A percentile compares a stretch with the other conserved stretches of the same genome.
These are phyloP conservation scores for Thraustochytrium sp. DNA, from an alignment of 352 stramenopile species.

Conservation along the genomic window DNA sequence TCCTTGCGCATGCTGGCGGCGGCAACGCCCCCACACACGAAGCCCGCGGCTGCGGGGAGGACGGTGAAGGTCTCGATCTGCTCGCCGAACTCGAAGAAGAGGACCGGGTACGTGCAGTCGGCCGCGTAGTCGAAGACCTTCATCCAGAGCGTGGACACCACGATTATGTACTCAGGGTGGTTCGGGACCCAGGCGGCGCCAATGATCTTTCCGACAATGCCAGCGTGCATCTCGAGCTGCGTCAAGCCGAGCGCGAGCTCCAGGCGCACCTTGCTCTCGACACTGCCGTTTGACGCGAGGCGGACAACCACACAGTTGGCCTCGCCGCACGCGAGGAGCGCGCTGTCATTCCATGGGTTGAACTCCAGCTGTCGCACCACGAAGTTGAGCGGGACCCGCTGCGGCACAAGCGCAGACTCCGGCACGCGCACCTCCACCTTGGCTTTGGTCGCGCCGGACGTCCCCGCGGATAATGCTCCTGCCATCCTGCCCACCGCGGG, in stretches of 20 bases:
- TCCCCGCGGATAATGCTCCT: no score
- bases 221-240: background rate
- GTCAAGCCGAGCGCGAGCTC: slow-evolving; percentile 32
- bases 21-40: no score
- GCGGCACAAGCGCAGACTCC: background rate
- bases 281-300: background rate
- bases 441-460: no score
- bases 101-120: slow-evolving; percentile 43
- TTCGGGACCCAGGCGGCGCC: slow-evolving; percentile 48
- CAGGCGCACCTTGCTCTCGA: background rate
- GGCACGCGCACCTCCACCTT: background rate
- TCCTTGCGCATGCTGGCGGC: no score
- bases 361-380: slow-evolving; percentile 25
- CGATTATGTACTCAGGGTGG: slow-evolving; percentile 35
- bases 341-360: background rate
- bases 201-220: slow-evolving; percentile 33
- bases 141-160: slow-evolving; percentile 50
- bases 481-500: no score
- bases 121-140: slow-evolving; percentile 48
- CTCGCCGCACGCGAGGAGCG: background rate
- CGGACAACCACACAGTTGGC: background rate
- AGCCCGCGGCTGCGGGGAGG: no score
- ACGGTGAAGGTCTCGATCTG: slow-evolving; percentile 1
- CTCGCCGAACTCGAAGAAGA: slow-evolving; percentile 47
- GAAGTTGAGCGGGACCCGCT: background rate